Evolutionary conservation across 2,329 filamentous ascomycete genomes (phyloP).

Genomic region (Beauveria sp.): DNA sequence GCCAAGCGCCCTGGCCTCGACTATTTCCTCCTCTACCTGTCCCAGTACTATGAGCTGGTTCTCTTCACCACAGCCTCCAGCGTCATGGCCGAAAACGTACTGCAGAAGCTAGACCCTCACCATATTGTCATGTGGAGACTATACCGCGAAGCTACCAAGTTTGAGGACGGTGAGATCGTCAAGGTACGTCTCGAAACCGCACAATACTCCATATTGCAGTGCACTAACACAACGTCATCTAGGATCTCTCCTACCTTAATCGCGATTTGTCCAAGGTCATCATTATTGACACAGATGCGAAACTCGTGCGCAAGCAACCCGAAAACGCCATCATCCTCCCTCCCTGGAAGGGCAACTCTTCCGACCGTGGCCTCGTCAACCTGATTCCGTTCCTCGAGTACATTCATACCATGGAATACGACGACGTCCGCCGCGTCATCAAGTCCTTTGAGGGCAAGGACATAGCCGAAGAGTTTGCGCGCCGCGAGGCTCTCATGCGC

Average conservation of each 20-base stretch:
- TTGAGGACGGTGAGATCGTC: constrained; percentile 90
- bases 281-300: constrained; percentile 78
- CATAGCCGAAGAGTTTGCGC: constrained; percentile 84
- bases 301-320: constrained; percentile 83
- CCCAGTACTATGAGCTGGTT: constrained; percentile 96
- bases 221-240: constrained; percentile 15
- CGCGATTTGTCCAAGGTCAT: constrained; percentile 92
- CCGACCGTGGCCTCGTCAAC: constrained; percentile 78
- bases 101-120: constrained; percentile 91
- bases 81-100: constrained; percentile 75
- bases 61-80: constrained; percentile 88
- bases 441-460: constrained; percentile 84
- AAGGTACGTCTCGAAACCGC: constrained; percentile 53
- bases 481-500: constrained; percentile 76
- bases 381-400: constrained; percentile 97
- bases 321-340: constrained; percentile 90
- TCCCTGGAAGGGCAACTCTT: constrained; percentile 78
- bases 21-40: constrained; percentile 94
- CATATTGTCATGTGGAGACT: constrained; percentile 92
- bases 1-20: constrained; percentile 93
- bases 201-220: not conserved
- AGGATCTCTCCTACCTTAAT: constrained; percentile 98
- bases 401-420: constrained; percentile 85
- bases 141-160: constrained; percentile 94
- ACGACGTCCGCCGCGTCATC: constrained; percentile 78